A percentile compares a stretch with the other conserved stretches of the same genome.
These are phyloP conservation scores for Starmerella asiatica DNA, from an alignment of 805 yeast species.

Conservation along the genomic window DNA sequence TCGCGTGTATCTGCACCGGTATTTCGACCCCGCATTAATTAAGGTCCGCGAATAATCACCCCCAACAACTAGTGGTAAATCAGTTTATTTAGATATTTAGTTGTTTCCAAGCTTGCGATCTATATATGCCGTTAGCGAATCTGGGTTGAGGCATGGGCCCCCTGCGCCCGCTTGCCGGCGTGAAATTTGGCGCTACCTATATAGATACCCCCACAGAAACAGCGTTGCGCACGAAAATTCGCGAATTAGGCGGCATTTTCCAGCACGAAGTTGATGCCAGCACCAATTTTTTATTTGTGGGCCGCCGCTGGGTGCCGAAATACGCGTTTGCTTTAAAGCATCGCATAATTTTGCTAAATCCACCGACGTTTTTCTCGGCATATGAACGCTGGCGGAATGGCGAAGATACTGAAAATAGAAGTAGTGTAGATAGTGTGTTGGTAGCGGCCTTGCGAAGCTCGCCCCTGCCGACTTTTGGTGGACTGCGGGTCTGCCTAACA, in stretches of 20 bases:
- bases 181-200: slow-evolving; percentile 13
- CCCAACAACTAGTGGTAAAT: too few species aligned
- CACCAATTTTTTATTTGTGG: slow-evolving; percentile 36
- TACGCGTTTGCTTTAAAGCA: slow-evolving; percentile 37
- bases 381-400: slow-evolving; percentile 44
- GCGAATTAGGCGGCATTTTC: slow-evolving; percentile 19
- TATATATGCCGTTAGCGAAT: too few species aligned
- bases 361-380: slow-evolving; percentile 34
- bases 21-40: too few species aligned
- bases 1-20: too few species aligned
- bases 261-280: slow-evolving; percentile 6
- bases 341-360: slow-evolving; percentile 45
- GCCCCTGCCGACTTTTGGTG: slow-evolving; percentile 23
- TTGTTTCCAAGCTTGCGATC: too few species aligned
- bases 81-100: too few species aligned
- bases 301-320: slow-evolving; percentile 39
- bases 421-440: slow-evolving; percentile 12
- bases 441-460: slow-evolving; percentile 19
- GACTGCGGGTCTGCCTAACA: slow-evolving; percentile 29
- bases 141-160: too few species aligned
- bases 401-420: slow-evolving; percentile 17
- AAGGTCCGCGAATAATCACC: too few species aligned
- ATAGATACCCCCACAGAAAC: slow-evolving; percentile 15
- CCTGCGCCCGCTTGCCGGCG: slow-evolving; percentile 9
- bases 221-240: slow-evolving; percentile 8